Evolutionary conservation across 192 early-diverging fungal genomes (phyloP), one percentile per base, ranked within the genome.

Genomic region (Irineochytrium annulatum): DNA sequence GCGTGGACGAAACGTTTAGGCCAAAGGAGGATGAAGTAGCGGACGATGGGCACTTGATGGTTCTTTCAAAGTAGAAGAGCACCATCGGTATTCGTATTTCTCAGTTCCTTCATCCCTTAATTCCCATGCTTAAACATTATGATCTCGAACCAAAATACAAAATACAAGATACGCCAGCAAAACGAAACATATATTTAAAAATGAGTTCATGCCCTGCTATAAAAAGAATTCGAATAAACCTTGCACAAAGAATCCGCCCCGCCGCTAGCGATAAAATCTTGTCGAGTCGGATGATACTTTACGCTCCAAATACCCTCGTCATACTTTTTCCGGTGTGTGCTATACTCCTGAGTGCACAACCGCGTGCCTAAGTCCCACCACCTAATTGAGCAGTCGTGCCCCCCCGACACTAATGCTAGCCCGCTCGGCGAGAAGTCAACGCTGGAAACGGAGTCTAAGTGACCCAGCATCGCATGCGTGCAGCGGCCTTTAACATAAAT

Each of bases 341-440:
- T 72, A 49, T 78, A 83, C 65, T 91, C 89, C 67, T 92, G 89
- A 17, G 87, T 43, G 66, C 87, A 89, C 20, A 71, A 45, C 24
- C 77, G 74, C 22, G 77, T 78, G 8, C 71, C 62, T 29, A 92
- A 71, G 58, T 91, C 89, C 87, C 89, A 92, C 63, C 88, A 73
- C 28, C 87, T 80, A 16, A 91, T 71, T 0, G 88, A 88, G 33
- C 79, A 75, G 64, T 92, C 88, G 63, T 92, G 88, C 0, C 89
- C 87, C 67, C 83, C 81, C 24, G 86, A 83, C 29, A 77, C 83
- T 34, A 92, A 62, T 8, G 74, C 65, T 30, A 82, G 55, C 26
- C 88, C 89, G 13, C 75, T 72, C 5, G 83, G 72, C 37, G 84
- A 77, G 32, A 92, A 71, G 54, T 86, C 82, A 16, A 91, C 56